These are phyloP conservation scores for Nakaseomyces bracarensis DNA, from an alignment of 1,139 yeast species.

Conservation along the genomic window DNA sequence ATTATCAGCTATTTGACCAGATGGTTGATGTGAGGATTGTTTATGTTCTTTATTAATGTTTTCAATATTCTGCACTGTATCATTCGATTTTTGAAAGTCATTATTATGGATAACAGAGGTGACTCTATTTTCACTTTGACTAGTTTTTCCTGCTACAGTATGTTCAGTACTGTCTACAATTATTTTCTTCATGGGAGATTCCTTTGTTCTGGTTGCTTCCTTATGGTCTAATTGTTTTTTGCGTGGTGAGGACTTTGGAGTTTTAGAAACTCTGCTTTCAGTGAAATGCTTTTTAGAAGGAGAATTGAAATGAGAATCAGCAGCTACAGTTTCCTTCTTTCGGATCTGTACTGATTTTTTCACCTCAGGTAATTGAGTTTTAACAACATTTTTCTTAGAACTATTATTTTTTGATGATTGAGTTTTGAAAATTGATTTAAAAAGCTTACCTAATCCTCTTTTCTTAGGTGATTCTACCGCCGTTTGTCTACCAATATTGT, in stretches of 20 bases:
- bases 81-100: not conserved
- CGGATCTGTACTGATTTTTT: not conserved
- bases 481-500: too few relatives aligned
- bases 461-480: not conserved
- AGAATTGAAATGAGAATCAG: not conserved
- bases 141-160: too few relatives aligned
- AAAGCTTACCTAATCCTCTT: not conserved
- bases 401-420: not conserved
- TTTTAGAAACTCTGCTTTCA: not conserved
- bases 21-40: too few relatives aligned
- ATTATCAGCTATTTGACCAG: not conserved
- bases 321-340: not conserved
- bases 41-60: too few relatives aligned
- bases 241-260: not conserved
- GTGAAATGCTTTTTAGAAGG: not conserved
- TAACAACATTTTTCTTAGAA: not conserved
- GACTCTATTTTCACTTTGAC: not conserved
- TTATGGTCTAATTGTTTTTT: not conserved
- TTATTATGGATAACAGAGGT: conserved; percentile 9
- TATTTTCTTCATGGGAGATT: not conserved
- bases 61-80: not conserved
- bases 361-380: not conserved
- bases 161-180: too few relatives aligned
- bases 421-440: not conserved
- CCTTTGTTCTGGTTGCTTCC: not conserved